Percentiles rank a stretch among this genome's conserved stretches.
Evolutionary conservation across 768 basidiomycete species (phyloP).

Genomic region (Clitopilus passeckerianus): DNA sequence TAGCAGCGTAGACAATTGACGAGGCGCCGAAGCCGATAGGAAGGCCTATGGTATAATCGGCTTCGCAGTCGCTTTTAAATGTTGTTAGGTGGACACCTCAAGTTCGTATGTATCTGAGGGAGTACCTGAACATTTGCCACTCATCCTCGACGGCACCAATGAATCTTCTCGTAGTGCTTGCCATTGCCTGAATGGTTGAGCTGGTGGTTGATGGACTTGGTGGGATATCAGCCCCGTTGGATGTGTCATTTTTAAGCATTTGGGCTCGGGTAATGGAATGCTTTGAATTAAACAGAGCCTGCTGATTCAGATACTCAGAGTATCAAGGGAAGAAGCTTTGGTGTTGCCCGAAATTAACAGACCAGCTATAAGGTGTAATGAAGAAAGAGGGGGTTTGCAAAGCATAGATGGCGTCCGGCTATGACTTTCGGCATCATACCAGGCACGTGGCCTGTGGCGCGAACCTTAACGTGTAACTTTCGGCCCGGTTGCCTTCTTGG

Average conservation of each 20-base stretch:
- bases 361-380: neutral
- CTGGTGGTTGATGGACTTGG: neutral
- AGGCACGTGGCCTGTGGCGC: neutral
- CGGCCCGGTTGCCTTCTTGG: neutral
- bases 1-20: conserved; percentile 83
- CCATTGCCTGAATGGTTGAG: conserved; percentile 2
- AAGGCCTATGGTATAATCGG: conserved; percentile 71
- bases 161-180: conserved; percentile 28
- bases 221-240: neutral
- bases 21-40: conserved; percentile 91
- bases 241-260: neutral
- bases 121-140: conserved; percentile 76
- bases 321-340: neutral
- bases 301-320: neutral
- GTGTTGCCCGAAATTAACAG: neutral
- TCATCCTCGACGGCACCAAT: conserved; percentile 84
- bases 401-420: neutral
- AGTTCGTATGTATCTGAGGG: neutral
- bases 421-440: neutral
- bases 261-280: neutral
- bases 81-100: conserved; percentile 3
- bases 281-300: neutral
- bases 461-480: neutral
- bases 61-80: conserved; percentile 51
- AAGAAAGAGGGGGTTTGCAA: neutral